Evolutionary conservation across 169 alveolate genomes (phyloP).

Genomic region (Eimeria maxima): DNA sequence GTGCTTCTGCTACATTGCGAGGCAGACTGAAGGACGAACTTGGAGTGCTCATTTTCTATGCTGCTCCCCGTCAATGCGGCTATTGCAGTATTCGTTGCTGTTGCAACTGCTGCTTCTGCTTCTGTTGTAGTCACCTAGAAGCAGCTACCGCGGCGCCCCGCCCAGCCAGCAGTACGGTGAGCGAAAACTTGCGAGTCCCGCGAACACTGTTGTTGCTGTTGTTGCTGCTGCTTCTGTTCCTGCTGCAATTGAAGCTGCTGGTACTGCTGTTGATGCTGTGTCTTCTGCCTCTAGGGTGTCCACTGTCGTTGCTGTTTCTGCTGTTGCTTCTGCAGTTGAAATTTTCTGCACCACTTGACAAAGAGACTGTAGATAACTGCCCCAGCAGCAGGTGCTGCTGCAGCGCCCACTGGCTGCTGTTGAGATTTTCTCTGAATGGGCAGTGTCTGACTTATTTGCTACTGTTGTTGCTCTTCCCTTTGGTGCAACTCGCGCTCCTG

Average conservation of each 20-base stretch:
- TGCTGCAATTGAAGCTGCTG: background rate
- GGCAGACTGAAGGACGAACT: conserved; percentile 12
- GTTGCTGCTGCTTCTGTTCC: background rate
- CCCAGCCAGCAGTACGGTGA: background rate
- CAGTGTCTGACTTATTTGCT: background rate
- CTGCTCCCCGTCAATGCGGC: background rate
- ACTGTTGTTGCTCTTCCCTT: conserved; percentile 22
- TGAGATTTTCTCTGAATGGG: background rate
- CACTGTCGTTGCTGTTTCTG: background rate
- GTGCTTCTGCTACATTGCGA: background rate
- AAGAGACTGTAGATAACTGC: background rate
- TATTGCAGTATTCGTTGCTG: background rate
- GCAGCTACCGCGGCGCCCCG: background rate
- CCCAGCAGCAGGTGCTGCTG: conserved; percentile 31
- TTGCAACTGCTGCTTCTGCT: conserved; percentile 4
- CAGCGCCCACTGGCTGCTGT: conserved; percentile 19
- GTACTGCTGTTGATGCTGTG: background rate
- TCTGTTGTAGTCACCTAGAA: background rate
- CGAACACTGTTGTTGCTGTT: background rate
- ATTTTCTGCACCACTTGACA: background rate
- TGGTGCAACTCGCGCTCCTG: conserved; percentile 6
- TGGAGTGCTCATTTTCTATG: background rate
- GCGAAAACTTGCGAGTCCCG: background rate
- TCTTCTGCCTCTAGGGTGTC: background rate
- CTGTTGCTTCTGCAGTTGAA: conserved; percentile 30